Percentiles rank a stretch among this genome's conserved stretches.
Conservation (phyloP, 1,284 basidiomycete species). For the Apiotrichum sp. region DNA sequence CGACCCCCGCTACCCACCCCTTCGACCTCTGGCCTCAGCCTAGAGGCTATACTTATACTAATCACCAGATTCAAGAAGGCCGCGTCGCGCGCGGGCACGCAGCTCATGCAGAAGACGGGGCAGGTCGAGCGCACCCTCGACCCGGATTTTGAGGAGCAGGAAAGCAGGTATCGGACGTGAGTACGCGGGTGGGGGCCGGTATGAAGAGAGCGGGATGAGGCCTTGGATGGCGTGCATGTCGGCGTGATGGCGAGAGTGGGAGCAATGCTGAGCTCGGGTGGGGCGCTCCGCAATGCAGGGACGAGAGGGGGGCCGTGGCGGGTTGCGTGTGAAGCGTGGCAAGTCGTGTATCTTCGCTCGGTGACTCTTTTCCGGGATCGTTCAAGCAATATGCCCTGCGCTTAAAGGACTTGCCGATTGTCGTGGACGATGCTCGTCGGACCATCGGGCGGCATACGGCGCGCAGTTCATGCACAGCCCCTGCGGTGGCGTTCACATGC, state of each 20-base stretch:
- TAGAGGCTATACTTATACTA: neutral
- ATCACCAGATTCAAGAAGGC: slow-evolving; percentile 80
- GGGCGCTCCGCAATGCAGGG: too few relatives aligned
- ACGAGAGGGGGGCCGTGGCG: neutral
- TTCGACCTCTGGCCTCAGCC: too few relatives aligned
- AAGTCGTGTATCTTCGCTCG: too few relatives aligned
- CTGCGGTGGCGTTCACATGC: too few relatives aligned
- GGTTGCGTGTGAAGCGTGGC: neutral
- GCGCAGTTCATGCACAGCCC: too few relatives aligned
- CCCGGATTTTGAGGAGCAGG: slow-evolving; percentile 86
- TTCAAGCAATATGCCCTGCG: too few relatives aligned
- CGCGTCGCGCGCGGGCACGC: slow-evolving; percentile 85
- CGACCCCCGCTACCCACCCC: too few relatives aligned
- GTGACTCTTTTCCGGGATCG: too few relatives aligned
- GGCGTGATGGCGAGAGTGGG: neutral
- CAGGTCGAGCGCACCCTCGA: slow-evolving; percentile 95
- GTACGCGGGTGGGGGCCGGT: slow-evolving; percentile 41
- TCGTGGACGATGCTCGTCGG: too few relatives aligned
- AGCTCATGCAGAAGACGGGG: slow-evolving; percentile 92
- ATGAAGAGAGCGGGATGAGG: neutral
- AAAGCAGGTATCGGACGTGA: slow-evolving; percentile 80
- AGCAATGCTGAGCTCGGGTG: neutral
- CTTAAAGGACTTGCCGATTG: too few relatives aligned
- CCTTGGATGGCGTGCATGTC: too few relatives aligned
- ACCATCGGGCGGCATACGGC: too few relatives aligned